Base-by-base conservation (phyloP, 495 filamentous ascomycete genomes). In the Hamigera avellanea region DNA sequence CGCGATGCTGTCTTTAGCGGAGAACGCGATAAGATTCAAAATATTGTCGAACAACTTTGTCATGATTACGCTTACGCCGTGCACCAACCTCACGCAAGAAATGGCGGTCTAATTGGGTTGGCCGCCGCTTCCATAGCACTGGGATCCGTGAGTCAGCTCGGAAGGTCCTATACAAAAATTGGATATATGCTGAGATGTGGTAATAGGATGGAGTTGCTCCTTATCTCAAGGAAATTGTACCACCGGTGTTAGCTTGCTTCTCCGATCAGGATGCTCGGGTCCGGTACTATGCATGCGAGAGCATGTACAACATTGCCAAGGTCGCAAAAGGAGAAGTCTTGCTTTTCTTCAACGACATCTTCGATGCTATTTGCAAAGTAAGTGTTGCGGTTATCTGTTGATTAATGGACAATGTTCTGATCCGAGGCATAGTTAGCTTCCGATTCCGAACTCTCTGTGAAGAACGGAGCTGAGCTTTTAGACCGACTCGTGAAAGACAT, bases 261-360 rank as follows among this genome's bases (percentile, higher is more conserved):
- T 80, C 81, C 14, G 93, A 99, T 48, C 91, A 96, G 66, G 93
- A 99, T 80, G 93, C 93, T 14, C 73, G 93, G 35, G 93, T 99
- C 13, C 78, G 93, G 36, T 99, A 99, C 56, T 99, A 99, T 59
- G 93, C 93, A 32, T 99, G 93, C 62, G 93, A 99, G 71, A 91
- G 87, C 61, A 99, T 99, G 93, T 99, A 99, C 57, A 99, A 99
- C 50, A 96, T 99, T 50, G 87, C 93, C 43, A 98, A 98, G 64
- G 91, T 96, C 7, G 91, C 93, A 15, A 99, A 99, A 56, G 93
- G 93, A 30, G 93, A 99, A 55, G 91, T 94, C 19, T 55, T 96
- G 42, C 70, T 87, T 14, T 96, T 93, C 62, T 99, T 95, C 63
- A 96, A 99, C 54, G 80, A 95, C 35, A 88, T 96, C 29, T 99